Base-by-base conservation (phyloP, 1,139 yeast species). In the Suhomyces yuchorum region DNA sequence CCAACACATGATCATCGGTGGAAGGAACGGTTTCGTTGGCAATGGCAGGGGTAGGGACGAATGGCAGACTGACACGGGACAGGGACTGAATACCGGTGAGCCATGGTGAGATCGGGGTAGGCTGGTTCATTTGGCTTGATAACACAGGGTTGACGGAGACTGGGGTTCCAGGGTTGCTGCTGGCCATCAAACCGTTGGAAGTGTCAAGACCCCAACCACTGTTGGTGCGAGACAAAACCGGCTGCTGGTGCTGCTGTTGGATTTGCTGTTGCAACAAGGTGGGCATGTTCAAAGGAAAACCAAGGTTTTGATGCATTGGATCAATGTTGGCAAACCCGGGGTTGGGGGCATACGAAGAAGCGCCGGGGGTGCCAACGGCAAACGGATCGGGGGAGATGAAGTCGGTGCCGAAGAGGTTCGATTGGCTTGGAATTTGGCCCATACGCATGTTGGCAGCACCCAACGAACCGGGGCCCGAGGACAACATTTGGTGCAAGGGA, bases 41-140 rank as follows among this genome's bases (percentile, higher is more conserved):
- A 28, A 40, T 40, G 9, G 42, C 46, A 12, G 55, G 37, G 3
- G 50, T 40, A 11, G 71, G 65, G 17, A 68, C 68, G 55, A 75
- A 75, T 2, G 80, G 80, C 3, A 79, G 74, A 49, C 61, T 65
- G 14, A 70, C 77, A 30, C 80, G 59, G 14, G 78, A 73, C 51
- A 56, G 66, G 4, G 70, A 59, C 46, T 67, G 75, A 20, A 55
- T 51, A 8, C 68, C 65, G 4, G 73, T 55, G 23, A 65, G 47
- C 79, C 79, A 74, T 4, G 80, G 79, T 1, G 78, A 73, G 45
- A 71, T 59, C 4, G 78, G 77, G n/a, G 70, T 59, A 2, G 73
- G 71, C 51, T 71, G 78, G 35, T 54, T 51, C 40, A 67, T 54
- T 41, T 60, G 66, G 1, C 65, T 44, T 8, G 59, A 52, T 43